phyloP scores from a whole-genome alignment of 2,329 filamentous ascomycete species.

The Calonectria henricotiae region DNA sequence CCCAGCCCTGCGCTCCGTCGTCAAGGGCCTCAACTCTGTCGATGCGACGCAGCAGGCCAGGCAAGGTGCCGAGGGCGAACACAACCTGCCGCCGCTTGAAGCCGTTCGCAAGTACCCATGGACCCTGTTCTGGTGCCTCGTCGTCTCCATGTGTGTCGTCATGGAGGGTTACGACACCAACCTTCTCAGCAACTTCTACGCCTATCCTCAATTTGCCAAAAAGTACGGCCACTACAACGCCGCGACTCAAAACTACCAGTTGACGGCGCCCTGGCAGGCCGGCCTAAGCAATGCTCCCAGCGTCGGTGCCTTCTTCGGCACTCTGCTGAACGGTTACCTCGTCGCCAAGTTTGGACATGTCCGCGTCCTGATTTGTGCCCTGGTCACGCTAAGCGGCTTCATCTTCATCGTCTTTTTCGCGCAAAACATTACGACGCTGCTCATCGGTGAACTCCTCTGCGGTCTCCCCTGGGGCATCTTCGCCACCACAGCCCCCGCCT shows the following conservation, averaged over 20 bases:
- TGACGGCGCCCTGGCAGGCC: slow-evolving; percentile 68
- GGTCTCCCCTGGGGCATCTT: slow-evolving; percentile 66
- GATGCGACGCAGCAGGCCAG: slow-evolving; percentile 28
- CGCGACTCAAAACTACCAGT: slow-evolving; percentile 54
- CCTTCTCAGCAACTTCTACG: slow-evolving; percentile 59
- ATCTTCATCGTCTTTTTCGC: slow-evolving; percentile 68
- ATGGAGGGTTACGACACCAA: slow-evolving; percentile 64
- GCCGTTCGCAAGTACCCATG: slow-evolving; percentile 55
- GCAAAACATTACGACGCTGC: slow-evolving; percentile 56
- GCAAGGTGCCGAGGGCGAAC: slow-evolving; percentile 42
- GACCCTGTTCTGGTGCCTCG: slow-evolving; percentile 59
- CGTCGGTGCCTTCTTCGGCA: slow-evolving; percentile 67
- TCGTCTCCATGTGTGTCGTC: slow-evolving; percentile 59
- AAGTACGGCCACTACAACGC: slow-evolving; percentile 55
- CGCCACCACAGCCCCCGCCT: slow-evolving; percentile 63
- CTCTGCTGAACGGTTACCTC: slow-evolving; percentile 65
- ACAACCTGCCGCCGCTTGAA: slow-evolving; percentile 50
- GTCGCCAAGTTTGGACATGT: slow-evolving; percentile 63
- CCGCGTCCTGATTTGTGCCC: slow-evolving; percentile 62
- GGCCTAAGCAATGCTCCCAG: slow-evolving; percentile 63
- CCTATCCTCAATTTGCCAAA: slow-evolving; percentile 53
- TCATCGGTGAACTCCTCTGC: slow-evolving; percentile 64
- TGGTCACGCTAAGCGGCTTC: slow-evolving; percentile 60
- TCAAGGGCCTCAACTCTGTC: slow-evolving; percentile 27
- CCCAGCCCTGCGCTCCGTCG: slow-evolving; percentile 6